phyloP scores from a whole-genome alignment of 1,284 basidiomycete species.

The Violaceomyces palustris region DNA sequence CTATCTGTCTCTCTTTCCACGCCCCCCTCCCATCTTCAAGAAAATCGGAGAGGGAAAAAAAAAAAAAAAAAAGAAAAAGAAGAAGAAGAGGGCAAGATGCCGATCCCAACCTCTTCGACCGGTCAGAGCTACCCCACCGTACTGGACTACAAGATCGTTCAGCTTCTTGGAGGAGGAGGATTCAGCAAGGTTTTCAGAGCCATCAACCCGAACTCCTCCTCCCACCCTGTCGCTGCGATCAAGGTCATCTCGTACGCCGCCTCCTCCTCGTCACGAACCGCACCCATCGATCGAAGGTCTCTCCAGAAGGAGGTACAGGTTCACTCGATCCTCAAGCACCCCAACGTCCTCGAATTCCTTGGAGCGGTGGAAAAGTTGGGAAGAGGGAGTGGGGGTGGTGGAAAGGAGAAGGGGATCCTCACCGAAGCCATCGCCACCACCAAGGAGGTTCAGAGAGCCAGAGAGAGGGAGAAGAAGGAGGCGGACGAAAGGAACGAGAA shows the following conservation, averaged over 20 bases:
- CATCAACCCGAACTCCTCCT: slow-evolving; percentile 27
- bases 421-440: slow-evolving; percentile 32
- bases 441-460: slow-evolving; percentile 59
- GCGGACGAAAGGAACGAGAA: too few relatives aligned
- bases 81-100: too few relatives aligned
- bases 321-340: slow-evolving; percentile 74
- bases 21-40: too few relatives aligned
- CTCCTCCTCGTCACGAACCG: slow-evolving; percentile 28
- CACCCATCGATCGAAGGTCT: slow-evolving; percentile 49
- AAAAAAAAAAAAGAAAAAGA: too few relatives aligned
- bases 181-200: slow-evolving; percentile 50
- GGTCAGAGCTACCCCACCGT: slow-evolving; percentile 46
- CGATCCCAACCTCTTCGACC: slow-evolving; percentile 45
- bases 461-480: slow-evolving; percentile 32
- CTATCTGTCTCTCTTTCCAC: too few relatives aligned
- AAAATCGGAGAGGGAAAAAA: too few relatives aligned
- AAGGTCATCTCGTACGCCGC: slow-evolving; percentile 50
- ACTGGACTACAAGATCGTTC: slow-evolving; percentile 45
- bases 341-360: slow-evolving; percentile 78
- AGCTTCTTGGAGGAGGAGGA: slow-evolving; percentile 50
- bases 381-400: slow-evolving; percentile 23
- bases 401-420: slow-evolving; percentile 22
- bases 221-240: slow-evolving; percentile 44
- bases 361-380: slow-evolving; percentile 57
- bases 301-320: slow-evolving; percentile 84